phyloP scores from a whole-genome alignment of 495 filamentous ascomycete species.

The Penicillium odoratum region DNA sequence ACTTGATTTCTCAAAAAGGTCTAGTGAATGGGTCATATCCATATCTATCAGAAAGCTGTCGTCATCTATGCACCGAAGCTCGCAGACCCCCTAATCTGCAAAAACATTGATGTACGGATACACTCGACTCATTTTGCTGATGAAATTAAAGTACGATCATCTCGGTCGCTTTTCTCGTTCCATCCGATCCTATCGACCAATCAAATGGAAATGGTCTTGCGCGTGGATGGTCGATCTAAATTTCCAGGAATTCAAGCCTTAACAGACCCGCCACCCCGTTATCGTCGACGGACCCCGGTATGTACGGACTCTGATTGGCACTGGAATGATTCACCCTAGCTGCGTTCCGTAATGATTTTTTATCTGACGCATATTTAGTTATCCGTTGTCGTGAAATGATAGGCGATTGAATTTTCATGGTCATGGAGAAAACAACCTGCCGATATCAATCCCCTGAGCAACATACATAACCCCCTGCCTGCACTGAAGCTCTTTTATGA shows the following conservation, averaged over 20 bases:
- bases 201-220: background rate
- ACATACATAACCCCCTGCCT: slow-evolving; percentile 6
- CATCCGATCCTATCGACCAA: slow-evolving; percentile 3
- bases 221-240: slow-evolving; percentile 23
- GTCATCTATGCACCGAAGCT: slow-evolving; percentile 19
- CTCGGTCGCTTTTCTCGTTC: slow-evolving; percentile 1
- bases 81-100: slow-evolving; percentile 19
- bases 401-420: background rate
- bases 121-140: background rate
- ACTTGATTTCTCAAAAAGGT: background rate
- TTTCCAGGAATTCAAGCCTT: slow-evolving; percentile 31
- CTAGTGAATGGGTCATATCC: slow-evolving; percentile 12
- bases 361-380: slow-evolving; percentile 5
- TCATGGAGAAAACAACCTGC: slow-evolving; percentile 3
- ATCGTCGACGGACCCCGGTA: slow-evolving; percentile 24
- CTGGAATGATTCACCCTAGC: slow-evolving; percentile 24
- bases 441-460: slow-evolving; percentile 14
- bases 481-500: background rate
- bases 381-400: background rate
- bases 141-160: background rate
- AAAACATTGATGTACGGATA: background rate
- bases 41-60: slow-evolving; percentile 17
- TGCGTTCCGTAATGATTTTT: slow-evolving; percentile 7
- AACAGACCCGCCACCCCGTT: slow-evolving; percentile 27
- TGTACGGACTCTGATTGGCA: slow-evolving; percentile 29